Percentiles rank a stretch among this genome's conserved stretches.
phyloP scores from a whole-genome alignment of 2,329 filamentous ascomycete species.

The Aspergillus novofumigatus region DNA sequence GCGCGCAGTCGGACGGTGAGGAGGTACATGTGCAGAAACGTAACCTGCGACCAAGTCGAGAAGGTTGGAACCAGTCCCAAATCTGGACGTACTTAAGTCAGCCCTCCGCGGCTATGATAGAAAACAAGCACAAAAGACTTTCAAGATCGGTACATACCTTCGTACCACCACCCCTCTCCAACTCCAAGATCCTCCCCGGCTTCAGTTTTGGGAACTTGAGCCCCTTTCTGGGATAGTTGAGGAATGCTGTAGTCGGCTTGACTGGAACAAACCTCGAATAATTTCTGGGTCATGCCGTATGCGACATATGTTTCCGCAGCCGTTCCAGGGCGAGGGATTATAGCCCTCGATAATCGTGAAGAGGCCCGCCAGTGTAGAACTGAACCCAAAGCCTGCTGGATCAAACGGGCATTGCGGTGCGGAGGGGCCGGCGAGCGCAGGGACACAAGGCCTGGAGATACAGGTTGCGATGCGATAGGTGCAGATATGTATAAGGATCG shows the following conservation, averaged over 20 bases:
- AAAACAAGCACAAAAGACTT: neutral
- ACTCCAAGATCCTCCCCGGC: conserved; percentile 79
- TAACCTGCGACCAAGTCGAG: conserved; percentile 92
- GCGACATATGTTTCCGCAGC: conserved; percentile 69
- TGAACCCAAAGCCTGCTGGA: conserved; percentile 1
- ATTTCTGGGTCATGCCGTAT: conserved; percentile 70
- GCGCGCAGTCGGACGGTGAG: conserved; percentile 77
- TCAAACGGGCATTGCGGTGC: neutral
- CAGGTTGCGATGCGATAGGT: neutral
- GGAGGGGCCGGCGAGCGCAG: neutral
- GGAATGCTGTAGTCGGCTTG: conserved; percentile 75
- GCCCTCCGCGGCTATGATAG: neutral
- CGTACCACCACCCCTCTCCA: conserved; percentile 74
- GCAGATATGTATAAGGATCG: conserved; percentile 1
- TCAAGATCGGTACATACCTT: conserved; percentile 51
- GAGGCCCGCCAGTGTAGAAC: conserved; percentile 17
- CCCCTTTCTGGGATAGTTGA: conserved; percentile 61
- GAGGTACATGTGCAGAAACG: conserved; percentile 94
- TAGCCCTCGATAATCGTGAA: conserved; percentile 24
- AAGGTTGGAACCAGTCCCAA: conserved; percentile 81
- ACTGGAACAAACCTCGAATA: conserved; percentile 70
- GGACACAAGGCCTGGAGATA: neutral
- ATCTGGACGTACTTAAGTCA: conserved; percentile 45
- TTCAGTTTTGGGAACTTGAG: conserved; percentile 64
- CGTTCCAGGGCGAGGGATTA: conserved; percentile 33